Base-by-base conservation (phyloP, 352 stramenopile genomes). In the Globisporangium rhizosaccharum region DNA sequence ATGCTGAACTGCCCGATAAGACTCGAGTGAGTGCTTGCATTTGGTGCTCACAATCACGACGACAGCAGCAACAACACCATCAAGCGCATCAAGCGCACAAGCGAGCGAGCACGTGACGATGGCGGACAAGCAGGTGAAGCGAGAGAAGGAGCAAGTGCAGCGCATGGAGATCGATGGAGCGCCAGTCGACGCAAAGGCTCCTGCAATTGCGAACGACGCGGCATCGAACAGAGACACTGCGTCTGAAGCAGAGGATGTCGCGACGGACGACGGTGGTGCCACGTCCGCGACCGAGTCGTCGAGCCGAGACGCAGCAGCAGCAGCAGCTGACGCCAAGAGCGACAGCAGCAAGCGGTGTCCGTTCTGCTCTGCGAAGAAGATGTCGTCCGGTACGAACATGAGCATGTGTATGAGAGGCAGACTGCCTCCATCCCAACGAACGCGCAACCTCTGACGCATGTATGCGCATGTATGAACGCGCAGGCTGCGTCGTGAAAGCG, bases 281-380 rank as follows among this genome's bases (percentile, higher is more conserved):
- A 39, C 33, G 2, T 51, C 33, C 2, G 57, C 50, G 14, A 51
- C 48, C 56, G 56, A 49, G 18, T 45, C 18, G 45, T 54, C 36
- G 25, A 48, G 28, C 9, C 30, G 44, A 39, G 33, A 39, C 33
- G 5, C 33, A 39, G 33, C 33, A 39, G 33, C 33, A 39, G 33
- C 33, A 39, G 33, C 6, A 39, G 30, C 67, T 45, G 61, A 62
- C 28, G 45, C 37, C 26, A 76, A 71, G 56, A 56, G 33, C 7
- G 55, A 51, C 3, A 68, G 57, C 30, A 39, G 23, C 51, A 59
- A 61, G 46, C 70, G 57, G 25, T 85, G 76, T 51, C 53, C 68
- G 51, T 73, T 79, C 56, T 85, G 76, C 60, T 60, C 61, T 17
- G 73, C 50, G 53, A 83, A 82, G 65, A 85, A 85, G 56, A 41